A percentile compares a stretch with the other conserved stretches of the same genome.
Conservation (phyloP, 2,329 filamentous ascomycete genomes). For the Epichloe brachyelytri region DNA sequence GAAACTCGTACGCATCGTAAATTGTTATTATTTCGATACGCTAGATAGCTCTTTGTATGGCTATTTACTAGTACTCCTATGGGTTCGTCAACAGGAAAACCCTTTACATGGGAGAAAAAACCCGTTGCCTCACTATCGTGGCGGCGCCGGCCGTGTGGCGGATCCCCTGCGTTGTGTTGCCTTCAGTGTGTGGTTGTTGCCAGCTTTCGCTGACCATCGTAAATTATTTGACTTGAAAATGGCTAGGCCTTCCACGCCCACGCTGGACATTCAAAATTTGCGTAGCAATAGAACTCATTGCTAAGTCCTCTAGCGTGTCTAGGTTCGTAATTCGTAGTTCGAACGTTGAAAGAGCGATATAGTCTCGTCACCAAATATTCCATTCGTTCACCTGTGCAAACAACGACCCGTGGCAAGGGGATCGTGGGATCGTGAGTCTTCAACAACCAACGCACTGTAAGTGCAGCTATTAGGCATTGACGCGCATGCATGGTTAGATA, state of each 20-base stretch:
- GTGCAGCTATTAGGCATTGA: constrained; percentile 39
- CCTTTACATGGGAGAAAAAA: too few species aligned
- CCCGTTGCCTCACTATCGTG: too few species aligned
- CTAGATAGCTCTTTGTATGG: too few species aligned
- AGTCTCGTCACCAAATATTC: constrained; percentile 48
- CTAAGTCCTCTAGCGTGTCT: constrained; percentile 59
- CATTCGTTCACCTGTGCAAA: constrained; percentile 73
- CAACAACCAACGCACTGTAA: constrained; percentile 63
- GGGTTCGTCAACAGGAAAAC: too few species aligned
- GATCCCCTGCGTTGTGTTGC: too few species aligned
- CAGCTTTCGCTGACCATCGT: neutral
- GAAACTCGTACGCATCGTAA: neutral
- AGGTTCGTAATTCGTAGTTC: constrained; percentile 55
- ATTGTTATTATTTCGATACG: neutral
- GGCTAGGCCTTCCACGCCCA: constrained; percentile 23
- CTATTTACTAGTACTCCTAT: too few species aligned
- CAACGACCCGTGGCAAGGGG: constrained; percentile 34
- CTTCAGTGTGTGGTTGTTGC: too few species aligned
- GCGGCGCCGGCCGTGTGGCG: too few species aligned
- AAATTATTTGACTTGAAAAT: neutral
- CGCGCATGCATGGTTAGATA: neutral
- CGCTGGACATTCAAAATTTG: constrained; percentile 55
- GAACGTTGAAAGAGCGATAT: constrained; percentile 50
- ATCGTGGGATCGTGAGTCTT: constrained; percentile 22
- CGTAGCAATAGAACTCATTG: constrained; percentile 72